Conservation (phyloP, 1,139 yeast species). For the Yamadazyma taylorii region DNA sequence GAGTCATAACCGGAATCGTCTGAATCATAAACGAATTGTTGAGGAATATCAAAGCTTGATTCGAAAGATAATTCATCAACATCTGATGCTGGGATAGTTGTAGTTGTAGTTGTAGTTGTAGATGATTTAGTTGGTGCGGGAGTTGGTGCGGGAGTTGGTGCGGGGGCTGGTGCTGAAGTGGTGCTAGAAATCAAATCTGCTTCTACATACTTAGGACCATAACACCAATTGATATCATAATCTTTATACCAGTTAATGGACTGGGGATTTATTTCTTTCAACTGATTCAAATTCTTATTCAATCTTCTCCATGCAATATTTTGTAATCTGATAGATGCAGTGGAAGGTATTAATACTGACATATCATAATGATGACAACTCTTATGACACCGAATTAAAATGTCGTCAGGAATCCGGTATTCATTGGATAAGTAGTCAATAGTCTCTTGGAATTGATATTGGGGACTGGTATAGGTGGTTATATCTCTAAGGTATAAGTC, state of each 20-base stretch:
- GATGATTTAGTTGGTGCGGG: neutral
- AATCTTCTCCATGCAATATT: slow-evolving; percentile 47
- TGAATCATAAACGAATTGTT: slow-evolving; percentile 4
- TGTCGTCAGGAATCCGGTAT: slow-evolving; percentile 13
- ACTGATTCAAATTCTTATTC: slow-evolving; percentile 30
- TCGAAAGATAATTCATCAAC: neutral
- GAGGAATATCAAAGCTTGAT: neutral
- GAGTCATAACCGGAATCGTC: slow-evolving; percentile 8
- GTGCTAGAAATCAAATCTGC: slow-evolving; percentile 8
- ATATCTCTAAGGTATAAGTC: slow-evolving; percentile 20
- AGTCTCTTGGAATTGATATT: slow-evolving; percentile 27
- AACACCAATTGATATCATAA: slow-evolving; percentile 48
- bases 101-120: neutral
- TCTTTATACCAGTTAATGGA: slow-evolving; percentile 45
- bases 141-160: neutral
- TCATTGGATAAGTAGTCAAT: slow-evolving; percentile 34
- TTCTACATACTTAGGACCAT: slow-evolving; percentile 36
- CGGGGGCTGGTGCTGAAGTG: no score
- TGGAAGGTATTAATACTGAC: slow-evolving; percentile 26
- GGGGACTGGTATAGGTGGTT: slow-evolving; percentile 1
- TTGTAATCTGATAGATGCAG: slow-evolving; percentile 28
- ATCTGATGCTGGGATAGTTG: neutral
- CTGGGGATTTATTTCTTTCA: slow-evolving; percentile 34
- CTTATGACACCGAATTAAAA: slow-evolving; percentile 17
- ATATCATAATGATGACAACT: slow-evolving; percentile 23